Evolutionary conservation across 495 filamentous ascomycete species (phyloP).

Genomic region (Aspergillus indologenus): DNA sequence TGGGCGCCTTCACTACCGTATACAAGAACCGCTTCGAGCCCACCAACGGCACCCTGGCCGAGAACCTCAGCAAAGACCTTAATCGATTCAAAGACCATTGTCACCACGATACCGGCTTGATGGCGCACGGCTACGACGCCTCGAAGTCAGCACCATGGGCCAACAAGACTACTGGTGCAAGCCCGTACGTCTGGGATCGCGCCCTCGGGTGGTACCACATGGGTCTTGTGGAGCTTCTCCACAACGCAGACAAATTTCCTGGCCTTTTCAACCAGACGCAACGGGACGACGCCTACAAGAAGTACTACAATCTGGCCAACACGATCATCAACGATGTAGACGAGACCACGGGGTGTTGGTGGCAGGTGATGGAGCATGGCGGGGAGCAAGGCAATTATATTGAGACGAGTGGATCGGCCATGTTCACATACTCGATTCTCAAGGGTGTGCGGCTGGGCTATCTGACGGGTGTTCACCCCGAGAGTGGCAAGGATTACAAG

Average conservation of each 20-base stretch:
- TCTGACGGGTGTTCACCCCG: conserved; percentile 14
- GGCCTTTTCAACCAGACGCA: conserved; percentile 22
- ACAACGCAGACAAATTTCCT: conserved; percentile 38
- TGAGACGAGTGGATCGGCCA: conserved; percentile 57
- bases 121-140: conserved; percentile 60
- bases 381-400: conserved; percentile 55
- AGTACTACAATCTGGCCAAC: conserved; percentile 39
- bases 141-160: conserved; percentile 54
- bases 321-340: conserved; percentile 46
- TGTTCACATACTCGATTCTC: conserved; percentile 56
- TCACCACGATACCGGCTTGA: conserved; percentile 43
- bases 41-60: conserved; percentile 30
- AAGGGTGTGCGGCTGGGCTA: conserved; percentile 50
- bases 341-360: conserved; percentile 52
- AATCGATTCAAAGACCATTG: conserved; percentile 50
- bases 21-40: conserved; percentile 43
- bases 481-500: background rate
- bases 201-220: conserved; percentile 60
- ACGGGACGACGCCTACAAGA: conserved; percentile 29
- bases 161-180: conserved; percentile 50
- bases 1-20: conserved; percentile 47
- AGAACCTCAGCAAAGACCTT: conserved; percentile 53
- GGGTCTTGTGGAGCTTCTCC: conserved; percentile 54
- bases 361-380: conserved; percentile 53
- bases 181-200: conserved; percentile 55